Conservation (phyloP, 2,329 filamentous ascomycete species). For the Aspergillus sp. region DNA sequence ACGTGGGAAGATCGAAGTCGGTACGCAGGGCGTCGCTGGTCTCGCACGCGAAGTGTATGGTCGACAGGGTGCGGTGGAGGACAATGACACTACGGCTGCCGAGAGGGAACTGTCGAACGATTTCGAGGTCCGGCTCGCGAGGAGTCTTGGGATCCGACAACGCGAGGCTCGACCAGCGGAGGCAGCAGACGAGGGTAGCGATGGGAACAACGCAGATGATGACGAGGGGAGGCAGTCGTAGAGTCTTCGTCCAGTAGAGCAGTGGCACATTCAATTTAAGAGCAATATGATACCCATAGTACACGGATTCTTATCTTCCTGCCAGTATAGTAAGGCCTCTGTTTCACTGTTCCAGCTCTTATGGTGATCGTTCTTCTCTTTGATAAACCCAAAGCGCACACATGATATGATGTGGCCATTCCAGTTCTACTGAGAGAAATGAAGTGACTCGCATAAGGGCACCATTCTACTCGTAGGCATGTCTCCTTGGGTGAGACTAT, state of each 20-base stretch:
- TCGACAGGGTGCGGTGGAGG: slow-evolving; percentile 22
- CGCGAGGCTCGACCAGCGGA: slow-evolving; percentile 4
- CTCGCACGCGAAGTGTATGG: slow-evolving; percentile 62
- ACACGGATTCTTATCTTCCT: too few relatives aligned
- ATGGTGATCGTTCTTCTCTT: too few relatives aligned
- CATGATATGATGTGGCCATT: too few relatives aligned
- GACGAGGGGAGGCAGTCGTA: slow-evolving; percentile 2
- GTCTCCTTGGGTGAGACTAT: too few relatives aligned
- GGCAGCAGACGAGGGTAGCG: slow-evolving; percentile 2
- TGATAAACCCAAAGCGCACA: too few relatives aligned
- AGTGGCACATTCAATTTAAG: too few relatives aligned
- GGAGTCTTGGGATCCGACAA: slow-evolving; percentile 58
- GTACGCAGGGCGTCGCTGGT: slow-evolving; percentile 69
- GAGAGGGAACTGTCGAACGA: slow-evolving; percentile 48
- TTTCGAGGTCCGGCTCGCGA: slow-evolving; percentile 60
- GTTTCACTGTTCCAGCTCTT: too few relatives aligned
- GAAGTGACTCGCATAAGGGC: too few relatives aligned
- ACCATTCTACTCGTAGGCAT: too few relatives aligned
- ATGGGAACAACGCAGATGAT: slow-evolving; percentile 1
- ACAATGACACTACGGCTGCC: slow-evolving; percentile 14
- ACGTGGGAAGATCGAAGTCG: slow-evolving; percentile 81
- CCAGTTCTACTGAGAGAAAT: too few relatives aligned
- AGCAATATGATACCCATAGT: too few relatives aligned
- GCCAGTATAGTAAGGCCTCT: too few relatives aligned
- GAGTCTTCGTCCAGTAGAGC: neutral